Conservation (phyloP, 1,139 yeast species). For the Zygoascus meyerae region DNA sequence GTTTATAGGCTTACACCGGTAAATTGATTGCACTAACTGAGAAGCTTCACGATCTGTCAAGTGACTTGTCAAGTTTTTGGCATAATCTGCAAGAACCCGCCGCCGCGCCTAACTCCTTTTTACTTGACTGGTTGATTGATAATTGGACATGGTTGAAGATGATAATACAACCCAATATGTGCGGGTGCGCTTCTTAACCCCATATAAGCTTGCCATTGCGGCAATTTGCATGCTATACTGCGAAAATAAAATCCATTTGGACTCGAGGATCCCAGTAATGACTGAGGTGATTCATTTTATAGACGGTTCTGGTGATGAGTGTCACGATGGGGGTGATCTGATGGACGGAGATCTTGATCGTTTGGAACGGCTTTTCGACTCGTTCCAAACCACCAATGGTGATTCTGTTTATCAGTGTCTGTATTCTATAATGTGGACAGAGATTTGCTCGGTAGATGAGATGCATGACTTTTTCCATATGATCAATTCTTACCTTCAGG, state of each 20-base stretch:
- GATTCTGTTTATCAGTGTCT: slow-evolving; percentile 1
- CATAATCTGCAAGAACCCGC: too few relatives aligned
- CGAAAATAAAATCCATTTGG: slow-evolving; percentile 18
- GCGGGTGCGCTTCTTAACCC: slow-evolving; percentile 23
- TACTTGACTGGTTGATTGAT: too few relatives aligned
- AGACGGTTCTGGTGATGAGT: slow-evolving; percentile 17
- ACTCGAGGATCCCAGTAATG: slow-evolving; percentile 20
- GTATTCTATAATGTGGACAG: background rate
- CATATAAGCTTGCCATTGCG: slow-evolving; percentile 26
- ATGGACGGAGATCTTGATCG: slow-evolving; percentile 10
- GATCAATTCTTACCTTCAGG: slow-evolving; percentile 10
- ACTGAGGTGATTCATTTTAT: slow-evolving; percentile 21
- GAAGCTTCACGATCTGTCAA: too few relatives aligned
- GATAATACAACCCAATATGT: too few relatives aligned
- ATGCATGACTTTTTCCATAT: slow-evolving; percentile 14
- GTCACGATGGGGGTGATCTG: slow-evolving; percentile 9
- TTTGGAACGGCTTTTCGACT: slow-evolving; percentile 6
- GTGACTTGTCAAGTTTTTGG: too few relatives aligned
- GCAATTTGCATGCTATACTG: slow-evolving; percentile 23
- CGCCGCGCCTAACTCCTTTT: too few relatives aligned
- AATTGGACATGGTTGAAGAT: too few relatives aligned
- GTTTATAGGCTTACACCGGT: background rate
- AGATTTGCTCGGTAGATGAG: slow-evolving; percentile 5
- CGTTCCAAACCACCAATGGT: slow-evolving; percentile 1
- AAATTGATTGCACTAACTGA: background rate